A percentile compares a stretch with the other conserved stretches of the same genome.
Evolutionary conservation across 2,329 filamentous ascomycete genomes (phyloP).

Genomic region (Pseudocercospora ulei): DNA sequence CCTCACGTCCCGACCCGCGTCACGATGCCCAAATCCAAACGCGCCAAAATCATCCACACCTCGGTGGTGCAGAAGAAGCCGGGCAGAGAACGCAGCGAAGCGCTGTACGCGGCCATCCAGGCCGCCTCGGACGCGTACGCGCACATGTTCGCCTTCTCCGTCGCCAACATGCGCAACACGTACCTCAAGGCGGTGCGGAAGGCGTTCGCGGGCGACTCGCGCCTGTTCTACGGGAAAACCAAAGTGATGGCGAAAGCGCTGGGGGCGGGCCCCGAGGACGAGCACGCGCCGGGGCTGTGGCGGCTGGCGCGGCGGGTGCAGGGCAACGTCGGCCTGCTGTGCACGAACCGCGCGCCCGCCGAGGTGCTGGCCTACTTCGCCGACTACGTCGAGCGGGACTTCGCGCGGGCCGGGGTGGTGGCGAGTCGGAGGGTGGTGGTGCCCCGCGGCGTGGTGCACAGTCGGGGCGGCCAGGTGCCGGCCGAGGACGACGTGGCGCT

Average conservation of each 20-base stretch:
- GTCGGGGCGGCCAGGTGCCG: slow-evolving; percentile 66
- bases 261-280: slow-evolving; percentile 60
- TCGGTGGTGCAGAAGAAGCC: slow-evolving; percentile 83
- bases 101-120: slow-evolving; percentile 80
- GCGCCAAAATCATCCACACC: slow-evolving; percentile 77
- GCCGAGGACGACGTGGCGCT: slow-evolving; percentile 75
- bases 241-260: slow-evolving; percentile 98
- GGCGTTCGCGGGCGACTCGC: slow-evolving; percentile 69
- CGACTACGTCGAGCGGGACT: slow-evolving; percentile 67
- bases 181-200: slow-evolving; percentile 84
- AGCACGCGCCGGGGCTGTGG: slow-evolving; percentile 69
- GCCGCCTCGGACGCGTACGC: slow-evolving; percentile 75
- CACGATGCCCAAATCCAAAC: slow-evolving; percentile 92
- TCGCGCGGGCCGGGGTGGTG: slow-evolving; percentile 72
- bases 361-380: slow-evolving; percentile 64
- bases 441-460: slow-evolving; percentile 72
- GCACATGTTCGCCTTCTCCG: slow-evolving; percentile 83
- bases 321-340: slow-evolving; percentile 81
- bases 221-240: slow-evolving; percentile 97
- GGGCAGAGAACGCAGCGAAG: slow-evolving; percentile 75
- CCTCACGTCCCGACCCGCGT: too few species aligned
- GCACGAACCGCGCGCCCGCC: slow-evolving; percentile 65
- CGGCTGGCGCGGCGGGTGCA: slow-evolving; percentile 58
- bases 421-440: slow-evolving; percentile 69
- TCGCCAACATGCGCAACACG: slow-evolving; percentile 97